Conservation (phyloP, 495 filamentous ascomycete genomes). For the Zalerion maritima region DNA sequence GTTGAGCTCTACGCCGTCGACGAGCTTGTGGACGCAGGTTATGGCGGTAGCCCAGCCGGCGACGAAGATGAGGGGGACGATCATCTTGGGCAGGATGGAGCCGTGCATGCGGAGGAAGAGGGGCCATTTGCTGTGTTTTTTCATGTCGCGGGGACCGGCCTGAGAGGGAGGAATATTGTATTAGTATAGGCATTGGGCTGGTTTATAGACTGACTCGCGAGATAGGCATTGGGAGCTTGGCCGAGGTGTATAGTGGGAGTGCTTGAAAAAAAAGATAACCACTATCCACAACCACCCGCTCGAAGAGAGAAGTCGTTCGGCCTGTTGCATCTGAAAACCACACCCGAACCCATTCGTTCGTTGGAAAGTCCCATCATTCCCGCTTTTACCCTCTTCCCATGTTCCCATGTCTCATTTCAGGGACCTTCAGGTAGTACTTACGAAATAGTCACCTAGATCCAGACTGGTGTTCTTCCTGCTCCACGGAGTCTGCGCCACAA, state of each 20-base stretch:
- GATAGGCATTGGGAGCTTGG: too few relatives aligned
- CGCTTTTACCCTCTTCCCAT: too few relatives aligned
- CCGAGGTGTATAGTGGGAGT: too few relatives aligned
- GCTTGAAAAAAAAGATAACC: too few relatives aligned
- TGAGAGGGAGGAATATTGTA: constrained; percentile 7
- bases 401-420: background rate
- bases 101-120: constrained; percentile 68
- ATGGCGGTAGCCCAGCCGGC: constrained; percentile 56
- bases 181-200: background rate
- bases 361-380: too few relatives aligned
- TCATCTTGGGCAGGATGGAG: constrained; percentile 67
- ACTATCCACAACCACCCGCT: too few relatives aligned
- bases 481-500: constrained; percentile 20
- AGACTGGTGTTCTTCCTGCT: constrained; percentile 27
- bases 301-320: too few relatives aligned
- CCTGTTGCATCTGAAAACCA: too few relatives aligned
- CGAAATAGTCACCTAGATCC: constrained; percentile 41
- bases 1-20: constrained; percentile 31
- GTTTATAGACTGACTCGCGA: background rate
- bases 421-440: constrained; percentile 13
- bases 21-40: constrained; percentile 43
- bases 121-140: constrained; percentile 70
- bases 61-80: constrained; percentile 54
- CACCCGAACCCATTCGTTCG: too few relatives aligned
- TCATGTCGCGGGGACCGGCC: constrained; percentile 52